A percentile compares a stretch with the other conserved stretches of the same genome.
Conservation (phyloP, 345 rosid genomes). For the Lumnitzera racemosa region DNA sequence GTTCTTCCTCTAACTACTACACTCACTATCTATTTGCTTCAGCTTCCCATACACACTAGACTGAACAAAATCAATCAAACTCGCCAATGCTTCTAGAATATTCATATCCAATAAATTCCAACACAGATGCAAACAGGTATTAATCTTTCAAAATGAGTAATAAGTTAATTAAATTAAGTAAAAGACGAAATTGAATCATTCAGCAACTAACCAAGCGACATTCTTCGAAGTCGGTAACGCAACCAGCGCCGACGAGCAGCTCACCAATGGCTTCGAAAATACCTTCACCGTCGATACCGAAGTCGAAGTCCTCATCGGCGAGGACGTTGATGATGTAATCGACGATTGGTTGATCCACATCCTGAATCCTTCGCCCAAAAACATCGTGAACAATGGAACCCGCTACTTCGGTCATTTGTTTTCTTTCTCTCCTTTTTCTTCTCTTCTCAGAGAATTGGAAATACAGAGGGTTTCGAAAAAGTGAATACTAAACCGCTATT, state of each 20-base stretch:
- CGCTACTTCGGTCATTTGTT: constrained; percentile 76
- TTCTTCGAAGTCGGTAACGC: constrained; percentile 75
- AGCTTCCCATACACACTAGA: too few species aligned
- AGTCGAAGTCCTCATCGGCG: constrained; percentile 96
- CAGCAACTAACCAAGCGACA: constrained; percentile 48
- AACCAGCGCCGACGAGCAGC: constrained; percentile 80
- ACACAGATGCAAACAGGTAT: neutral
- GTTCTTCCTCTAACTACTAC: too few species aligned
- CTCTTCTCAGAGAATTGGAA: neutral
- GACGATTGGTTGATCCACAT: constrained; percentile 86
- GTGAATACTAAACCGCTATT: too few species aligned
- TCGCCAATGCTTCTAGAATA: too few species aligned
- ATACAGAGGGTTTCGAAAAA: too few species aligned
- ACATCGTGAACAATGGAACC: constrained; percentile 86
- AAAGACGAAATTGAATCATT: neutral
- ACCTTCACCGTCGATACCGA: constrained; percentile 90
- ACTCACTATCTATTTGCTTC: too few species aligned
- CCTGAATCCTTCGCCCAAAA: constrained; percentile 59
- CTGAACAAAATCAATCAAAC: too few species aligned
- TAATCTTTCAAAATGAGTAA: neutral
- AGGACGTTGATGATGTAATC: constrained; percentile 96
- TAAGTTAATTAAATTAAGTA: neutral
- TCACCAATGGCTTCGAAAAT: constrained; percentile 87
- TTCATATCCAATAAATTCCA: too few species aligned
- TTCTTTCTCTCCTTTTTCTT: neutral